phyloP scores from a whole-genome alignment of 1,284 basidiomycete species.

The Athelia psychrophila region DNA sequence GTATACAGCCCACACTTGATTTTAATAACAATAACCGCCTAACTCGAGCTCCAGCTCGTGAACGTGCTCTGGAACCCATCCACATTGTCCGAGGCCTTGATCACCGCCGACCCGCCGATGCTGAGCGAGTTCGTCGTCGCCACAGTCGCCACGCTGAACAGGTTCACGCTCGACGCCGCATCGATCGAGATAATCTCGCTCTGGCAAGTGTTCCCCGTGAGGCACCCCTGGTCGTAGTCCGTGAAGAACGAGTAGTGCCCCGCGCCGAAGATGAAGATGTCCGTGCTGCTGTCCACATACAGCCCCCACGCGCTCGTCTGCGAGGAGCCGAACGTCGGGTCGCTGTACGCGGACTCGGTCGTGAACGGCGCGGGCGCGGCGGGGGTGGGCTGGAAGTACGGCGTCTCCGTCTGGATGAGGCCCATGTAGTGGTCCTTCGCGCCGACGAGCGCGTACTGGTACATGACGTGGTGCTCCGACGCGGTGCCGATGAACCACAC shows the following conservation, averaged over 20 bases:
- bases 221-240: constrained; percentile 50
- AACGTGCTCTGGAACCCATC: constrained; percentile 55
- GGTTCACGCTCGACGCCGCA: constrained; percentile 35
- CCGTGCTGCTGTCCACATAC: constrained; percentile 46
- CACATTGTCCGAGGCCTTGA: constrained; percentile 40
- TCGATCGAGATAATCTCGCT: constrained; percentile 48
- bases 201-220: constrained; percentile 46
- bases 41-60: constrained; percentile 32
- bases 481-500: constrained; percentile 74
- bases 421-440: constrained; percentile 72
- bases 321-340: constrained; percentile 45
- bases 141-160: constrained; percentile 58
- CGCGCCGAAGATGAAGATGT: constrained; percentile 67
- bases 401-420: constrained; percentile 70
- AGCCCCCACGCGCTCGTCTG: constrained; percentile 55
- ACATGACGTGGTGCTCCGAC: constrained; percentile 66
- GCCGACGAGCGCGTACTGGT: constrained; percentile 63
- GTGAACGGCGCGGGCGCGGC: constrained; percentile 55
- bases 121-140: constrained; percentile 49
- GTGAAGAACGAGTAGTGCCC: constrained; percentile 56
- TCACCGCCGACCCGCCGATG: constrained; percentile 40
- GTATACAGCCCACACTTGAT: too few relatives aligned
- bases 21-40: too few relatives aligned
- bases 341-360: constrained; percentile 44
- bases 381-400: constrained; percentile 65